Evolutionary conservation across 2,329 filamentous ascomycete genomes (phyloP), one percentile per base, ranked within the genome.

Genomic region (Exophiala dermatitidis): DNA sequence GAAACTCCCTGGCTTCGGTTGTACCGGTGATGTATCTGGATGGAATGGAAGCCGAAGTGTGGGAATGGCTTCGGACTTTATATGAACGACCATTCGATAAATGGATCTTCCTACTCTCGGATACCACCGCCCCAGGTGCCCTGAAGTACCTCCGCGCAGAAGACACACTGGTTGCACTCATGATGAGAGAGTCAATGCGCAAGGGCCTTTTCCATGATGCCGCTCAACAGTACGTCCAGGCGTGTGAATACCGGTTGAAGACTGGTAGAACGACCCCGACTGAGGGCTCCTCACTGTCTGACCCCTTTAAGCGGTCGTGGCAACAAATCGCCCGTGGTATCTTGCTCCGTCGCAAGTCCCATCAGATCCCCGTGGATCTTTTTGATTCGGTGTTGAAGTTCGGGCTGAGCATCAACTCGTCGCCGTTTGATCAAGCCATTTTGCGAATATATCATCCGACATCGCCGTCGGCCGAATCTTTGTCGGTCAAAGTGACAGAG

Each of bases 371-470:
- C 2, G 49, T 48, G 1, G 34, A 64, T 9, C 44, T 66, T 5
- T 74, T 69, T 50, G 66, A 73, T 29, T 41, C 37, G n/a, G 3
- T 57, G 9, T 29, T 57, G 31, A 51, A 26, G 10, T 46, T 48
- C 36, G 42, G 48, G 28, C 30, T 54, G n/a, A 36, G 28, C 29
- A 46, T 52, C 10, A 45, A 48, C 8, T 31, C 37, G 32, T 54
- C 55, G n/a, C 50, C 47, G 38, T 57, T 67, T n/a, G 56, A 68
- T 48, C 56, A 56, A 3, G 62, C 65, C 12, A 62, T 66, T 6
- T 60, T 71, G 30, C 61, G 61, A 5, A 58, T 74, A 43, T 70
- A 69, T 40, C 70, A 73, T 53, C 72, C 72, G 1, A 64, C 62
- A 4, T 47, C 64, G 26, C 71, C 71, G 5, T 63, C 67, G 37